Evolutionary conservation across 768 basidiomycete species (phyloP).

Genomic region (Jaapia argillacea): DNA sequence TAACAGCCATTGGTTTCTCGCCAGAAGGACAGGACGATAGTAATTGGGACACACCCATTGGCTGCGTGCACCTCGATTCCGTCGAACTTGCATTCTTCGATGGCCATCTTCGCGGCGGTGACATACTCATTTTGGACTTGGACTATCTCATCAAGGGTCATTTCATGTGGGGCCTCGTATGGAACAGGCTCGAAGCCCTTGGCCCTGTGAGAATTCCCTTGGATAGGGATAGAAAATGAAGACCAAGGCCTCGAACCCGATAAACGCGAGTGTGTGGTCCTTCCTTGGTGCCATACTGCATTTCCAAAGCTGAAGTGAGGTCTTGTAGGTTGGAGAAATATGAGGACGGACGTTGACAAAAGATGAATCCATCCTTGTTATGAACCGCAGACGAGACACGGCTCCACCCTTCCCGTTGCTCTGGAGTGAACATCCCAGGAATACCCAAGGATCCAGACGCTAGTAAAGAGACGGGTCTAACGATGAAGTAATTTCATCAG

Average conservation of each 20-base stretch:
- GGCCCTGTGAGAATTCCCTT: not conserved
- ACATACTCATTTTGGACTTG: not conserved
- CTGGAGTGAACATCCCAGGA: slow-evolving; percentile 25
- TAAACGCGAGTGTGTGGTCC: not conserved
- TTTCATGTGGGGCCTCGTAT: not conserved
- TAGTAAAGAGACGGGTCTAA: slow-evolving; percentile 15
- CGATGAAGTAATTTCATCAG: not conserved
- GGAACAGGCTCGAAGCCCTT: not conserved
- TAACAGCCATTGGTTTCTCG: not conserved
- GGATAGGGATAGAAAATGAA: not conserved
- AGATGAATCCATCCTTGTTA: slow-evolving; percentile 21
- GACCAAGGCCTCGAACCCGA: not conserved
- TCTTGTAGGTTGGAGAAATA: not conserved
- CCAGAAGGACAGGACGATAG: not conserved
- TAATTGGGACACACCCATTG: not conserved
- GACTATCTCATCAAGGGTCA: not conserved
- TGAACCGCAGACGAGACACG: slow-evolving; percentile 23
- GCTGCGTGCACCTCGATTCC: not conserved
- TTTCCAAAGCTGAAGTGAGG: not conserved
- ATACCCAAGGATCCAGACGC: slow-evolving; percentile 18
- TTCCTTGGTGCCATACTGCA: not conserved
- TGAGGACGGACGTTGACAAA: slow-evolving; percentile 2
- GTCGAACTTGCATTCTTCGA: not conserved
- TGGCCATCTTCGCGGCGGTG: not conserved
- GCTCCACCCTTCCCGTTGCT: slow-evolving; percentile 28